A percentile compares a stretch with the other conserved stretches of the same genome.
Conservation (phyloP, 1,139 yeast genomes). For the Kodamaea plutei region DNA sequence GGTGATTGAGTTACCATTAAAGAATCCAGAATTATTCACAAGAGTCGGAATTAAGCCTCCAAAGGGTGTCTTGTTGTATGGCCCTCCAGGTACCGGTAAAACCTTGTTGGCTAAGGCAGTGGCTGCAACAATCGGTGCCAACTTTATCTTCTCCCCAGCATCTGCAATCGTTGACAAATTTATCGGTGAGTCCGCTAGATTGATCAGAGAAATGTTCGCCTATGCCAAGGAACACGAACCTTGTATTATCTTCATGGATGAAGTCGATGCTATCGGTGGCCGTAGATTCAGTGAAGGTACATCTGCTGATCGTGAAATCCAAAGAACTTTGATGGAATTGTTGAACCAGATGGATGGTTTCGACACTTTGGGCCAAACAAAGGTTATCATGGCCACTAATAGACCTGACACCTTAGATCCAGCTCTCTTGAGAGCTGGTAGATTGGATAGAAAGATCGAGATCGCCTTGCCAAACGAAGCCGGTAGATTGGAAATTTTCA, state of each 20-base stretch:
- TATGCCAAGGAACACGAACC: slow-evolving; percentile 99
- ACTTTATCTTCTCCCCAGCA: slow-evolving; percentile 96
- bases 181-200: slow-evolving; percentile 96
- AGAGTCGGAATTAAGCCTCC: slow-evolving; percentile 98
- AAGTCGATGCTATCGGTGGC: slow-evolving; percentile 98
- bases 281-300: slow-evolving; percentile 98
- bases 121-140: slow-evolving; percentile 98
- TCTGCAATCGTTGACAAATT: slow-evolving; percentile 98
- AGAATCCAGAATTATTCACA: slow-evolving; percentile 92
- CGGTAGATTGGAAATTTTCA: slow-evolving; percentile 91
- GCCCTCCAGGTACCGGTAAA: slow-evolving; percentile 99
- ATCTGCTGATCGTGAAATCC: slow-evolving; percentile 97
- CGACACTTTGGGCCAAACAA: slow-evolving; percentile 94
- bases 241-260: slow-evolving; percentile 98
- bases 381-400: slow-evolving; percentile 98
- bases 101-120: slow-evolving; percentile 95
- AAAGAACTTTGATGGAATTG: slow-evolving; percentile 96
- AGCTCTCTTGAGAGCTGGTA: slow-evolving; percentile 97
- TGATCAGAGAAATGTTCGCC: slow-evolving; percentile 97
- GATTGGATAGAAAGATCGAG: slow-evolving; percentile 96
- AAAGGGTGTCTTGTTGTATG: slow-evolving; percentile 93
- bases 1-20: slow-evolving; percentile 94
- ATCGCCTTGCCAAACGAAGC: slow-evolving; percentile 96
- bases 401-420: slow-evolving; percentile 99
- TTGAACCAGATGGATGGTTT: slow-evolving; percentile 99